phyloP scores from a whole-genome alignment of 1,284 basidiomycete species.

The Sanghuangporus baumii region DNA sequence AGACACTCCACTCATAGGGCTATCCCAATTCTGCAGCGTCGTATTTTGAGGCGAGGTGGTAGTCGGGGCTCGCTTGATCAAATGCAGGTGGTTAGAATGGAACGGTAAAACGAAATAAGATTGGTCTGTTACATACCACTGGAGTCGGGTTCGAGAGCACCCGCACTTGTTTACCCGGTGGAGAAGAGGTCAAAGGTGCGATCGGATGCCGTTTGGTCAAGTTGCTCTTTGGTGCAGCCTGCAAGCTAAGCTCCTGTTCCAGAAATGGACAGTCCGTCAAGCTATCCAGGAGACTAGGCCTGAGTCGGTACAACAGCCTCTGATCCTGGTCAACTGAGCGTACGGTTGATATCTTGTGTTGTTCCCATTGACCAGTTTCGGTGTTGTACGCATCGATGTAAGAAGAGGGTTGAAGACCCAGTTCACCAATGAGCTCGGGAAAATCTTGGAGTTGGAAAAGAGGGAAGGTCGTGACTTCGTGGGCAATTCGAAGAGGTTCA shows the following conservation, averaged over 20 bases:
- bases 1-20: neutral
- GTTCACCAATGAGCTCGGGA: constrained; percentile 43
- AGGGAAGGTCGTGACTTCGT: constrained; percentile 56
- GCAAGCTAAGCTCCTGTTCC: constrained; percentile 45
- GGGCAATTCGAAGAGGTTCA: constrained; percentile 56
- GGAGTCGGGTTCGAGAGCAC: constrained; percentile 10
- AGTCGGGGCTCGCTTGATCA: constrained; percentile 9
- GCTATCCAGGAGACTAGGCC: constrained; percentile 51
- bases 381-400: constrained; percentile 59
- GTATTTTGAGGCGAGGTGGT: neutral
- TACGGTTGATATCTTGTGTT: constrained; percentile 39
- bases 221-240: constrained; percentile 22
- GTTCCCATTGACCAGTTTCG: constrained; percentile 51
- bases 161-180: constrained; percentile 7
- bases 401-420: constrained; percentile 42
- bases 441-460: constrained; percentile 54
- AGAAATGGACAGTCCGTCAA: constrained; percentile 51
- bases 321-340: constrained; percentile 38
- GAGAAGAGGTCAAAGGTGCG: neutral
- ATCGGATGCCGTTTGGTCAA: constrained; percentile 5
- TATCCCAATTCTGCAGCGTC: neutral
- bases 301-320: constrained; percentile 51
- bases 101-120: neutral
- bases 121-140: neutral
- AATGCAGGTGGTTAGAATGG: neutral